phyloP scores from a whole-genome alignment of 108 stramenopile species.

The Pseudonitzschia multiseries region DNA sequence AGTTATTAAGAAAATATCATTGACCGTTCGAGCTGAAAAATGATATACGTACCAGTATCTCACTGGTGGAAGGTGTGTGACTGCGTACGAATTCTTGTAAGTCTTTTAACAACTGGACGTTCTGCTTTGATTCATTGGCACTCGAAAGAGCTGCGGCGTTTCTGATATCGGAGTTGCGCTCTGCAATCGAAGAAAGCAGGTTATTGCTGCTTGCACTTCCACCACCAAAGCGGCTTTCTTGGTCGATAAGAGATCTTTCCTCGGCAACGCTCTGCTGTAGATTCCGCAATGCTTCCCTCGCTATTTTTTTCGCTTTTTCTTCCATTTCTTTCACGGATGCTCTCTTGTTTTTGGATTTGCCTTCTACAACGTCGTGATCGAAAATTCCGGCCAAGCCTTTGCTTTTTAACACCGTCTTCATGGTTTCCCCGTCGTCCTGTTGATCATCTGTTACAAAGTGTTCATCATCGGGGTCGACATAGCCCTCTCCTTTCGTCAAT shows the following conservation, averaged over 20 bases:
- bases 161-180: slow-evolving; percentile 47
- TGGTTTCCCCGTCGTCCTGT: slow-evolving; percentile 47
- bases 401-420: slow-evolving; percentile 70
- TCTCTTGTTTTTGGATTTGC: slow-evolving; percentile 41
- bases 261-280: slow-evolving; percentile 51
- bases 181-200: slow-evolving; percentile 57
- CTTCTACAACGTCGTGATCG: slow-evolving; percentile 51
- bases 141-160: slow-evolving; percentile 21
- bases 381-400: slow-evolving; percentile 81
- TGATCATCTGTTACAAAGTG: slow-evolving; percentile 3
- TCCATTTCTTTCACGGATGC: slow-evolving; percentile 71
- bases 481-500: slow-evolving; percentile 61
- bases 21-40: background rate
- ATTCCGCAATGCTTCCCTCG: slow-evolving; percentile 56
- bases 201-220: slow-evolving; percentile 19
- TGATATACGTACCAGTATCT: slow-evolving; percentile 41
- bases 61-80: slow-evolving; percentile 55
- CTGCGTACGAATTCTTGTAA: slow-evolving; percentile 50
- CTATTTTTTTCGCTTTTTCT: slow-evolving; percentile 65
- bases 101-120: slow-evolving; percentile 48
- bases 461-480: slow-evolving; percentile 54
- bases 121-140: slow-evolving; percentile 28
- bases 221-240: slow-evolving; percentile 19
- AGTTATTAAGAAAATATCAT: background rate
- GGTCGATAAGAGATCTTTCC: slow-evolving; percentile 38